Base-by-base conservation (phyloP, 768 basidiomycete genomes). In the Leccinum boreale region DNA sequence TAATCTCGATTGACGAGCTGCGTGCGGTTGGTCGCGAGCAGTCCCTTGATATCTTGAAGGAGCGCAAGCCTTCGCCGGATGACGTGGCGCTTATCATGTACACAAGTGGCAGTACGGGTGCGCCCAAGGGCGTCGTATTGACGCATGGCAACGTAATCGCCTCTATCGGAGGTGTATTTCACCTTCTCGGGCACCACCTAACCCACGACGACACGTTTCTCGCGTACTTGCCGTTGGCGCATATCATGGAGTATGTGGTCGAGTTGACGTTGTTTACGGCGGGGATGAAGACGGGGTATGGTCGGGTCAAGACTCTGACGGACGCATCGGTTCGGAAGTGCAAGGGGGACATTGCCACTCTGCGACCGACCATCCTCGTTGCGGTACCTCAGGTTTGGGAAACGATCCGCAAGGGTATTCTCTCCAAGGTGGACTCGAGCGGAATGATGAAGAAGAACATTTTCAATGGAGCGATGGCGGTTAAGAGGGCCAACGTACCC, bases 341-440 rank as follows among this genome's bases (percentile, higher is more conserved):
- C 73, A 82, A 87, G 57, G 96, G 96, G 50, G 96, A 98, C 69
- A 85, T 99, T 66, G 78, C 79, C 53, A 80, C 85, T 12, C 90
- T 97, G 79, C 75, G 79, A 45, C 96, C 96, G 6, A 81, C 86
- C n/a, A 86, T 97, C 74, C 87, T 98, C 83, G 84, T 92, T 53
- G 96, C 94, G 53, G 96, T 98, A 2, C 96, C 96, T 2, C 92
- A 94, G 3, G 90, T 98, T 1, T 99, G 94, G 94, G 96, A 99
- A 74, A 87, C 85, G 55, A 98, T 98, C 62, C 86, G 95, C 58
- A 99, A 99, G 77, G 94, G 94, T 31, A 95, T 99, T 69, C 67
- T 94, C 10, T 70, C 79, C 58, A 93, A 94, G 73, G 86, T 98
- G 53, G 83, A 92, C 57, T 67, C 82, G 3, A 75, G 85, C 2